phyloP scores from a whole-genome alignment of 2,329 filamentous ascomycete genomes.

The Coniochaeta sp. region DNA sequence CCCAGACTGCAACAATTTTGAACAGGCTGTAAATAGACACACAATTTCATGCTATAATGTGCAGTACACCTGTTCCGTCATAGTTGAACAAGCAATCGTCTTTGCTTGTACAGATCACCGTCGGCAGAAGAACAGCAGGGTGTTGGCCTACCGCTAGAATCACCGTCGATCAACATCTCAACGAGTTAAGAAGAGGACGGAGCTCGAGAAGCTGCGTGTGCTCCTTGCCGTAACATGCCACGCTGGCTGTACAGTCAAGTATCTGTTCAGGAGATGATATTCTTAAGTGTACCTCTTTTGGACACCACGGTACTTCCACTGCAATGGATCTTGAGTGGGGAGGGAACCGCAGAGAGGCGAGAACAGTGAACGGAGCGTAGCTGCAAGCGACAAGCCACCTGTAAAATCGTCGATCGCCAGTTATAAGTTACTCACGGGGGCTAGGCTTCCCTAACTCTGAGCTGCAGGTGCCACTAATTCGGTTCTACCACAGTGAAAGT shows the following conservation, averaged over 20 bases:
- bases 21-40: neutral
- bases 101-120: neutral
- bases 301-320: neutral
- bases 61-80: neutral
- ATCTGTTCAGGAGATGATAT: neutral
- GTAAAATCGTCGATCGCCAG: neutral
- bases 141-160: neutral
- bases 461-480: neutral
- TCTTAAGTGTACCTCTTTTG: neutral
- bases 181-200: neutral
- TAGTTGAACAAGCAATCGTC: neutral
- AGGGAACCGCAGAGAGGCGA: neutral
- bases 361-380: neutral
- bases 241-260: neutral
- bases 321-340: neutral
- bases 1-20: too few relatives aligned
- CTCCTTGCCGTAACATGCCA: neutral
- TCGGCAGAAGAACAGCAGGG: too few relatives aligned
- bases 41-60: neutral
- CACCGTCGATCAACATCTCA: neutral
- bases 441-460: neutral
- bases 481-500: neutral
- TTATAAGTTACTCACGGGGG: neutral
- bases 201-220: neutral
- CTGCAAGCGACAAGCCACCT: neutral